Conservation (phyloP, 352 stramenopile genomes). For the Halophytophthora polymorphica region DNA sequence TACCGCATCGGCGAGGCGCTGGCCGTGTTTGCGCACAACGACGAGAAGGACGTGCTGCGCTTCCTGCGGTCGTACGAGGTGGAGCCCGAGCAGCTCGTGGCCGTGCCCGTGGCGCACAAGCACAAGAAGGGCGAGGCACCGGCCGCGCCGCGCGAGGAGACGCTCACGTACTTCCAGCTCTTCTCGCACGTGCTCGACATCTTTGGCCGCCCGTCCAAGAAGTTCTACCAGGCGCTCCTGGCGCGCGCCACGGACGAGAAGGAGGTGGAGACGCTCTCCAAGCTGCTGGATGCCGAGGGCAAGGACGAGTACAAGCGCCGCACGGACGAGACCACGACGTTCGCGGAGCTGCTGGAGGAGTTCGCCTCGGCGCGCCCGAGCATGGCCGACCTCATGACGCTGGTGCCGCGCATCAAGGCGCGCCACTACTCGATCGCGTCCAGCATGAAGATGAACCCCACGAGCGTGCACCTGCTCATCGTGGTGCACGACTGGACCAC, state of each 20-base stretch:
- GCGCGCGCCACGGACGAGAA: slow-evolving; percentile 67
- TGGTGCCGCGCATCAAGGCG: slow-evolving; percentile 82
- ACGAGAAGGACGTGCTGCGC: slow-evolving; percentile 64
- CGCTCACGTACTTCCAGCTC: slow-evolving; percentile 76
- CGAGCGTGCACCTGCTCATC: slow-evolving; percentile 79
- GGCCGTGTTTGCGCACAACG: slow-evolving; percentile 83
- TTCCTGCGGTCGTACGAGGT: slow-evolving; percentile 71
- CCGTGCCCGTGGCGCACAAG: slow-evolving; percentile 58
- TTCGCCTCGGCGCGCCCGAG: slow-evolving; percentile 69
- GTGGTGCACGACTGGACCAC: slow-evolving; percentile 88
- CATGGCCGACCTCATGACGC: slow-evolving; percentile 55
- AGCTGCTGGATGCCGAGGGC: slow-evolving; percentile 60
- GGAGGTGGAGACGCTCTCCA: slow-evolving; percentile 52
- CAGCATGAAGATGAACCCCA: slow-evolving; percentile 84
- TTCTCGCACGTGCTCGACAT: slow-evolving; percentile 84
- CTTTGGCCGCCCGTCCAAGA: slow-evolving; percentile 79
- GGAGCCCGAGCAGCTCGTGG: slow-evolving; percentile 63
- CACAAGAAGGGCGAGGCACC: slow-evolving; percentile 42
- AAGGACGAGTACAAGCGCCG: slow-evolving; percentile 82
- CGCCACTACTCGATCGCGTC: slow-evolving; percentile 92
- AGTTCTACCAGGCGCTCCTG: slow-evolving; percentile 76
- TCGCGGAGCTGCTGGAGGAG: slow-evolving; percentile 69
- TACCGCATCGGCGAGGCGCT: slow-evolving; percentile 86
- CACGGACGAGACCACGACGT: slow-evolving; percentile 76
- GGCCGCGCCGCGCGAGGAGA: slow-evolving; percentile 41